These are phyloP conservation scores for Pseudogymnoascus sp. DNA, from an alignment of 2,329 filamentous ascomycete species.

Conservation along the genomic window DNA sequence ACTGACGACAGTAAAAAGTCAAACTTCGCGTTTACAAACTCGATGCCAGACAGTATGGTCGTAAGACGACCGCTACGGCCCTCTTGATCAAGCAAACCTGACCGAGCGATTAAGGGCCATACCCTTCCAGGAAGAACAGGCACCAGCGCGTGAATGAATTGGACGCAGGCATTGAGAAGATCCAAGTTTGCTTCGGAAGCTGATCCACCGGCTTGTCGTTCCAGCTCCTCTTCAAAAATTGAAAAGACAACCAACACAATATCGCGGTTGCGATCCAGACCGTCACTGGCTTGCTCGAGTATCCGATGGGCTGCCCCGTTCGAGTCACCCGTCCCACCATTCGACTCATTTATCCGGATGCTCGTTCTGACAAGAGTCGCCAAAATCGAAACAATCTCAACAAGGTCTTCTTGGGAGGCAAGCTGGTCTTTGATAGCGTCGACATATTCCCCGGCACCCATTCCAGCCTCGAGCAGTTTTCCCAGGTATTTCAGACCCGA, in stretches of 20 bases:
- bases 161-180: conserved; percentile 61
- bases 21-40: conserved; percentile 69
- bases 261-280: conserved; percentile 51
- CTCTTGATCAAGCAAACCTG: conserved; percentile 68
- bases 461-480: conserved; percentile 61
- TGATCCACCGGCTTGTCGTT: conserved; percentile 35
- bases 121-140: conserved; percentile 69
- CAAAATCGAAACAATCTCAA: conserved; percentile 67
- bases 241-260: conserved; percentile 76
- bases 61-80: conserved; percentile 69
- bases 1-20: conserved; percentile 69
- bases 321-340: conserved; percentile 31
- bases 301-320: conserved; percentile 33
- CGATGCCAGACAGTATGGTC: conserved; percentile 71
- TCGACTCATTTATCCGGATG: conserved; percentile 12
- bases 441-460: conserved; percentile 44
- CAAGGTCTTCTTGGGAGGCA: conserved; percentile 52
- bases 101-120: conserved; percentile 83
- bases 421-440: conserved; percentile 35
- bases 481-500: conserved; percentile 75
- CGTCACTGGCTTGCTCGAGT: conserved; percentile 51
- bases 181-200: conserved; percentile 43
- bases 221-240: conserved; percentile 65
- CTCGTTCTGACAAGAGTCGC: conserved; percentile 55
- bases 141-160: conserved; percentile 69